Evolutionary conservation across 495 filamentous ascomycete species (phyloP).

Genomic region (Peziza echinospora): DNA sequence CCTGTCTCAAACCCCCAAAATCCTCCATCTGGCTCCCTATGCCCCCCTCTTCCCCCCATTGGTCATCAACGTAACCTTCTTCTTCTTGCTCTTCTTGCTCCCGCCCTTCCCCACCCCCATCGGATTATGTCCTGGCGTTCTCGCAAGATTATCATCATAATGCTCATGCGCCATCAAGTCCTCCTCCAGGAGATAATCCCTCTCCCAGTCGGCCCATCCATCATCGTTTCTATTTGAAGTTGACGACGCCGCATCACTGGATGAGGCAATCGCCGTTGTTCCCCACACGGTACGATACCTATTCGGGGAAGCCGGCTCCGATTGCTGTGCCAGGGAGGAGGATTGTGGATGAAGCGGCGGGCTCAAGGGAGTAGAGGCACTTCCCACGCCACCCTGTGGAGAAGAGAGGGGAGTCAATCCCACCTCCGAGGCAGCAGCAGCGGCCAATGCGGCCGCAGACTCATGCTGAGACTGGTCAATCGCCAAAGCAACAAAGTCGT

Average conservation of each 20-base stretch:
- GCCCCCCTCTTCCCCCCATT: slow-evolving; percentile 19
- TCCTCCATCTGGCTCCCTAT: too few species aligned
- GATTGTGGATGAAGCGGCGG: background rate
- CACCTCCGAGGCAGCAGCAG: too few species aligned
- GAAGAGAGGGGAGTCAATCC: background rate
- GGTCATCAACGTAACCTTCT: slow-evolving; percentile 19
- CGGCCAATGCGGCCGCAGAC: too few species aligned
- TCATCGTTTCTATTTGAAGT: slow-evolving; percentile 2
- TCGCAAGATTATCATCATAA: background rate
- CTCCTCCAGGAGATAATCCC: slow-evolving; percentile 8
- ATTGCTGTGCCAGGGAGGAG: background rate
- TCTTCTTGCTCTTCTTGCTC: slow-evolving; percentile 16
- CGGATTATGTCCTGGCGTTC: background rate
- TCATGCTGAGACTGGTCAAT: background rate
- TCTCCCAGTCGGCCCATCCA: slow-evolving; percentile 15
- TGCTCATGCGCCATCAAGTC: slow-evolving; percentile 2
- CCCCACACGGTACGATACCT: slow-evolving; percentile 17
- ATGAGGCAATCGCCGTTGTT: slow-evolving; percentile 1
- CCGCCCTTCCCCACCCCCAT: background rate
- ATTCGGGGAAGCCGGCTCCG: too few species aligned
- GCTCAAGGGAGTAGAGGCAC: background rate
- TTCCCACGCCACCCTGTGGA: background rate
- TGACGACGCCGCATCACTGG: slow-evolving; percentile 1
- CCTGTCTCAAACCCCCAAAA: too few species aligned
- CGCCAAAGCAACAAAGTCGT: slow-evolving; percentile 17